Conservation (phyloP, 352 stramenopile species). For the Globisporangium irregulare region DNA sequence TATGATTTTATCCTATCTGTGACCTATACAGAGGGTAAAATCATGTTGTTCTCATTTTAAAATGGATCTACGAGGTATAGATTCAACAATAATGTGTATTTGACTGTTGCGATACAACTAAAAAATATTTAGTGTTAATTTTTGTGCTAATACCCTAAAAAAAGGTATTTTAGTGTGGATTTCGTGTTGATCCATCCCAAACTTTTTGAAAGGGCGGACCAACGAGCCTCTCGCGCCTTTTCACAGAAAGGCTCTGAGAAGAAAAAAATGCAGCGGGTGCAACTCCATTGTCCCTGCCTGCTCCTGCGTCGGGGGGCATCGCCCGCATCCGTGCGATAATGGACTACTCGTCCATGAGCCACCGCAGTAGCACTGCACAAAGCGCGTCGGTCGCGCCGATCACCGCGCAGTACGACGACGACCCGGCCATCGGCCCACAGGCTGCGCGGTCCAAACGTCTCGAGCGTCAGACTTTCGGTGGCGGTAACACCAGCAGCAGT, state of each 20-base stretch:
- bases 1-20: too few relatives aligned
- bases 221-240: background rate
- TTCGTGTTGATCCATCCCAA: too few relatives aligned
- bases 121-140: too few relatives aligned
- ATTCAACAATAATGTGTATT: too few relatives aligned
- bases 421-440: slow-evolving; percentile 16
- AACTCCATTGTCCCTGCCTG: background rate
- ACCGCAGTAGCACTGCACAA: background rate
- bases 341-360: background rate
- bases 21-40: too few relatives aligned
- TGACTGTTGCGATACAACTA: too few relatives aligned
- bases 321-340: background rate
- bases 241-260: background rate
- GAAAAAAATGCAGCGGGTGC: background rate
- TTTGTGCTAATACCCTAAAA: too few relatives aligned
- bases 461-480: slow-evolving; percentile 13
- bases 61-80: too few relatives aligned
- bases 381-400: slow-evolving; percentile 19
- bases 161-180: too few relatives aligned
- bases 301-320: background rate
- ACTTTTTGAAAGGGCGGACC: too few relatives aligned
- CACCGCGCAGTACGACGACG: slow-evolving; percentile 27
- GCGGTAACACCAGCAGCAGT: background rate
- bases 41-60: too few relatives aligned
- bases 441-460: slow-evolving; percentile 21